A percentile compares a stretch with the other conserved stretches of the same genome.
phyloP scores from a whole-genome alignment of 179 eudicot species.

The Patellifolia procumbens region DNA sequence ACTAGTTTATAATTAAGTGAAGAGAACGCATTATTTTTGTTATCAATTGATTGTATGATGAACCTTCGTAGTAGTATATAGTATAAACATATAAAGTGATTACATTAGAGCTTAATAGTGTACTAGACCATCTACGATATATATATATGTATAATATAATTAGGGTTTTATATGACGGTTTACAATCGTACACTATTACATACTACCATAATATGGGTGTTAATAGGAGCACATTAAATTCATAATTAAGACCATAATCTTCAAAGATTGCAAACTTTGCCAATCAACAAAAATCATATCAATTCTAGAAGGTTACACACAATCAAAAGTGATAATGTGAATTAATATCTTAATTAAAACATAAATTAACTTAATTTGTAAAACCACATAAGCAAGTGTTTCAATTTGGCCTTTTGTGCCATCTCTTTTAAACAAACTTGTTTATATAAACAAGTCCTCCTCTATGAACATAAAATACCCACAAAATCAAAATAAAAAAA shows the following conservation, averaged over 20 bases:
- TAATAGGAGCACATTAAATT: too few species aligned
- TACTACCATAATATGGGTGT: too few species aligned
- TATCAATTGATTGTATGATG: too few species aligned
- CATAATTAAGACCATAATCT: background rate
- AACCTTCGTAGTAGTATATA: too few species aligned
- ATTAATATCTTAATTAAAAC: background rate
- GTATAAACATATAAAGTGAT: too few species aligned
- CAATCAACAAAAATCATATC: background rate
- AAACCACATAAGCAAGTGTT: background rate
- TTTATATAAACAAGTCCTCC: background rate
- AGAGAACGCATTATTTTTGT: too few species aligned
- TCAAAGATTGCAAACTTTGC: background rate
- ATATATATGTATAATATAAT: too few species aligned
- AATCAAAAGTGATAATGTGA: background rate
- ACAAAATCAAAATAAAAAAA: background rate
- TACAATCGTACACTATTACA: too few species aligned
- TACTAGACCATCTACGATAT: too few species aligned
- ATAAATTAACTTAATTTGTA: background rate
- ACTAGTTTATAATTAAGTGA: too few species aligned
- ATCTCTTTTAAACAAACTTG: background rate
- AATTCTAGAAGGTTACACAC: constrained; percentile 5
- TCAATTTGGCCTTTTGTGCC: background rate
- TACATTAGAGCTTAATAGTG: too few species aligned
- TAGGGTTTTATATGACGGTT: too few species aligned
- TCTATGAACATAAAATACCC: background rate